Percentiles rank a stretch among this genome's conserved stretches.
Conservation (phyloP, 495 filamentous ascomycete species). For the Trypethelium eluteriae region DNA sequence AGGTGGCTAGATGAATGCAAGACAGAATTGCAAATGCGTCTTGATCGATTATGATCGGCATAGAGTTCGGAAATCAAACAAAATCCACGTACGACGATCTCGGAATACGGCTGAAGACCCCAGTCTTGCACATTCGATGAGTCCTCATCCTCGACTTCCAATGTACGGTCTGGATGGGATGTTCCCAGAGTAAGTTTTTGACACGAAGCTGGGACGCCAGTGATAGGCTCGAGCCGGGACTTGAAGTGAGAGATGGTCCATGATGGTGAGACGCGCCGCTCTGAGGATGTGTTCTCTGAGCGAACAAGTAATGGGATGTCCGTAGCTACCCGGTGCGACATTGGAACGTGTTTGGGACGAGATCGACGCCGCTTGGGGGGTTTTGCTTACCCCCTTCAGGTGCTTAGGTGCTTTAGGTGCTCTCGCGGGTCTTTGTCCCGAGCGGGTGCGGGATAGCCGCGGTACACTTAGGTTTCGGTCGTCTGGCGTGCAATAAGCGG, state of each 20-base stretch:
- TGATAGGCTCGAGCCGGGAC: constrained; percentile 84
- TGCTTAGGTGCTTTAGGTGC: too few relatives aligned
- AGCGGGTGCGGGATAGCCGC: background rate
- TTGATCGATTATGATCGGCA: background rate
- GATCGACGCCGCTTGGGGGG: background rate
- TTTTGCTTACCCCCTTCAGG: background rate
- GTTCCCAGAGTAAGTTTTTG: constrained; percentile 62
- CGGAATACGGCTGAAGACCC: constrained; percentile 61
- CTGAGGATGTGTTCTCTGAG: constrained; percentile 65
- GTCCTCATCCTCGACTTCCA: constrained; percentile 64
- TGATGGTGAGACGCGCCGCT: constrained; percentile 83
- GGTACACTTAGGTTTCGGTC: too few relatives aligned
- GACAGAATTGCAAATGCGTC: background rate
- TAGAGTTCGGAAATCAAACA: constrained; percentile 5
- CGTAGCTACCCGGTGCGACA: constrained; percentile 51
- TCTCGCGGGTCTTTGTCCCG: background rate
- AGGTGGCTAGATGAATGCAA: background rate
- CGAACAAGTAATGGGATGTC: constrained; percentile 82
- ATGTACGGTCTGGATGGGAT: constrained; percentile 45
- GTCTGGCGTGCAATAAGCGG: too few relatives aligned
- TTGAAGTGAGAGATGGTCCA: constrained; percentile 87
- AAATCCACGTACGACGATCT: constrained; percentile 59
- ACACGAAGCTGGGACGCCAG: constrained; percentile 73
- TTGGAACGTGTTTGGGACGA: constrained; percentile 13
- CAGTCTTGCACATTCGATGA: constrained; percentile 52